A percentile compares a stretch with the other conserved stretches of the same genome.
Evolutionary conservation across 108 stramenopile species (phyloP).

Genomic region (Schizochytrium sp.): DNA sequence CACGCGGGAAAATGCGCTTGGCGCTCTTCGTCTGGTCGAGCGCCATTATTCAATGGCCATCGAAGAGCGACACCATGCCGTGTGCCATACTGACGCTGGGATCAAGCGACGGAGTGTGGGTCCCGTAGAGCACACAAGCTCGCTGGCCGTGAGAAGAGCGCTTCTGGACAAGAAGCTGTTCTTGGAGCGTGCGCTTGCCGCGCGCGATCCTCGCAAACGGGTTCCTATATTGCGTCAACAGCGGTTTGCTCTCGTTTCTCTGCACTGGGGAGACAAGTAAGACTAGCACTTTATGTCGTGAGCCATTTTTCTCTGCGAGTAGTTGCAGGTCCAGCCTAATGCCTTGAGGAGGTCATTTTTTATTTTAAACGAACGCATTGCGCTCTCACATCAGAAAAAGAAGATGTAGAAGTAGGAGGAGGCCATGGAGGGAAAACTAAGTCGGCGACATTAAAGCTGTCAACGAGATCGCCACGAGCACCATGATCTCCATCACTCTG

Average conservation of each 20-base stretch:
- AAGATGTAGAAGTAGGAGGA: too few relatives aligned
- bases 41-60: background rate
- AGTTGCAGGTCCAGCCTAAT: too few relatives aligned
- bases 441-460: too few relatives aligned
- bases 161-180: background rate
- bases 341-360: too few relatives aligned
- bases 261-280: too few relatives aligned
- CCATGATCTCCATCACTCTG: too few relatives aligned
- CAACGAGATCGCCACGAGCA: too few relatives aligned
- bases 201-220: background rate
- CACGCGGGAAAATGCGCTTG: background rate
- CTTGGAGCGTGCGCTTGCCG: background rate
- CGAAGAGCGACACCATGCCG: background rate
- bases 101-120: background rate
- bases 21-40: background rate
- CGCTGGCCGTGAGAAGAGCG: background rate
- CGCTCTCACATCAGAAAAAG: too few relatives aligned
- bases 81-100: background rate
- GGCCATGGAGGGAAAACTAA: too few relatives aligned
- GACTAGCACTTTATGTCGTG: too few relatives aligned
- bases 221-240: background rate
- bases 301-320: too few relatives aligned
- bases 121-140: background rate
- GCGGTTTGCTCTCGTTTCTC: background rate
- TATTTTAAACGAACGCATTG: too few relatives aligned